Percentiles rank a stretch among this genome's conserved stretches.
Evolutionary conservation across 345 rosid genomes (phyloP).

Genomic region (Eucalyptus regnans): DNA sequence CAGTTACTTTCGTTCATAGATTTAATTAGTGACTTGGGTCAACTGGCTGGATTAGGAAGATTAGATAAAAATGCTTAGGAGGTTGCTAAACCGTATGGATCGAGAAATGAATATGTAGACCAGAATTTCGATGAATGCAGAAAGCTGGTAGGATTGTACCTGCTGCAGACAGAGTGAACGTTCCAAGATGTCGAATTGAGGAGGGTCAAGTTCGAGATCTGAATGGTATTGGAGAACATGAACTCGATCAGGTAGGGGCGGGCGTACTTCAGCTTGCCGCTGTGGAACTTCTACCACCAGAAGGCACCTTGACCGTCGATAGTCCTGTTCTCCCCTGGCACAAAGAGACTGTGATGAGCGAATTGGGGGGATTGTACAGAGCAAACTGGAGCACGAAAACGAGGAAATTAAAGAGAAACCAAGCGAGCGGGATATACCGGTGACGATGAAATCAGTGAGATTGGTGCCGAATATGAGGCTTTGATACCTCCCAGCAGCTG

Average conservation of each 20-base stretch:
- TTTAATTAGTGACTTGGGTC: not conserved
- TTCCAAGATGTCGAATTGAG: conserved; percentile 85
- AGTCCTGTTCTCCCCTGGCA: conserved; percentile 62
- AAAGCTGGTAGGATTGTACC: conserved; percentile 13
- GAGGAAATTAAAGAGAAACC: not conserved
- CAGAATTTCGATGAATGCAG: not conserved
- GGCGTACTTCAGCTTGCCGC: conserved; percentile 60
- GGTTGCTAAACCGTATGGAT: not conserved
- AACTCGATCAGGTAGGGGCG: conserved; percentile 78
- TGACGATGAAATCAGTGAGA: conserved; percentile 70
- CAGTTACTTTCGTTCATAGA: not conserved
- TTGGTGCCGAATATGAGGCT: conserved; percentile 79
- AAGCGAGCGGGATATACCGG: conserved; percentile 19
- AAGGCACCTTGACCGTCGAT: conserved; percentile 81
- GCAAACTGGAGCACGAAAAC: not conserved
- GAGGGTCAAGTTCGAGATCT: conserved; percentile 74
- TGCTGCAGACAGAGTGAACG: conserved; percentile 79
- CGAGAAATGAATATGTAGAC: not conserved
- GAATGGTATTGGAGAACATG: conserved; percentile 52
- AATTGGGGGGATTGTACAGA: not conserved
- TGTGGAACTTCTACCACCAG: conserved; percentile 90
- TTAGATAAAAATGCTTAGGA: not conserved
- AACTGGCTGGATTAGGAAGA: not conserved
- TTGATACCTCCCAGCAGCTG: conserved; percentile 65
- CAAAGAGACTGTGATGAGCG: not conserved